phyloP scores from a whole-genome alignment of 306 rosid genomes.

The Spatholobus suberectus region DNA sequence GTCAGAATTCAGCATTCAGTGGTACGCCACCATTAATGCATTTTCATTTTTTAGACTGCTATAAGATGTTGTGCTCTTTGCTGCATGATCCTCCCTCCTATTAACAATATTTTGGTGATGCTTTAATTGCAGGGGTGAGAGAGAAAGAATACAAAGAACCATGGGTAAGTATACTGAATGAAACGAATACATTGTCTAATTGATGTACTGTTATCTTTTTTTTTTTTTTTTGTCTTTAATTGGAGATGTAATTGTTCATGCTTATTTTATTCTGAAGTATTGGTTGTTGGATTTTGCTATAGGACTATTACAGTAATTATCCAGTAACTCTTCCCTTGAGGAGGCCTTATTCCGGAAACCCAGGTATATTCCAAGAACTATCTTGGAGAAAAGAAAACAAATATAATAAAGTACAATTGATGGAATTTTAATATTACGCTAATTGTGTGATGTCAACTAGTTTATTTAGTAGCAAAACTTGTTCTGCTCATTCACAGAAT shows the following conservation, averaged over 20 bases:
- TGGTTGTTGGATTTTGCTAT: slow-evolving; percentile 48
- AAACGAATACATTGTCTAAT: slow-evolving; percentile 13
- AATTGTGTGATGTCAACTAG: background rate
- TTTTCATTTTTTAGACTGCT: slow-evolving; percentile 37
- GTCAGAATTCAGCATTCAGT: slow-evolving; percentile 47
- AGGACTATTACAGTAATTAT: slow-evolving; percentile 73
- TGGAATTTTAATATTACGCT: slow-evolving; percentile 2
- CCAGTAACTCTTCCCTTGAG: slow-evolving; percentile 80
- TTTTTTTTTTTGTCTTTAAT: background rate
- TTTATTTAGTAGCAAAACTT: slow-evolving; percentile 1
- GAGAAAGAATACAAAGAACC: slow-evolving; percentile 83
- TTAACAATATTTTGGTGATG: slow-evolving; percentile 42
- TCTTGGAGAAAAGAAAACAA: background rate
- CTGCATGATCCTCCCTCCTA: slow-evolving; percentile 21
- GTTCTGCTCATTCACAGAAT: background rate
- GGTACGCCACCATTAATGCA: slow-evolving; percentile 48
- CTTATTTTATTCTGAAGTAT: slow-evolving; percentile 34
- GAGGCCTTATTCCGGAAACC: slow-evolving; percentile 83
- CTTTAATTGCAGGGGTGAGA: slow-evolving; percentile 32
- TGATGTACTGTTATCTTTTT: slow-evolving; percentile 1
- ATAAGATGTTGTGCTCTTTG: slow-evolving; percentile 16
- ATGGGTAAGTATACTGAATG: slow-evolving; percentile 61
- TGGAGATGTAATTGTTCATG: slow-evolving; percentile 27
- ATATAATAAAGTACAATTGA: background rate
- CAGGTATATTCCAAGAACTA: slow-evolving; percentile 59